Conservation (phyloP, 2,329 filamentous ascomycete species). For the Fusarium marasasianum region DNA sequence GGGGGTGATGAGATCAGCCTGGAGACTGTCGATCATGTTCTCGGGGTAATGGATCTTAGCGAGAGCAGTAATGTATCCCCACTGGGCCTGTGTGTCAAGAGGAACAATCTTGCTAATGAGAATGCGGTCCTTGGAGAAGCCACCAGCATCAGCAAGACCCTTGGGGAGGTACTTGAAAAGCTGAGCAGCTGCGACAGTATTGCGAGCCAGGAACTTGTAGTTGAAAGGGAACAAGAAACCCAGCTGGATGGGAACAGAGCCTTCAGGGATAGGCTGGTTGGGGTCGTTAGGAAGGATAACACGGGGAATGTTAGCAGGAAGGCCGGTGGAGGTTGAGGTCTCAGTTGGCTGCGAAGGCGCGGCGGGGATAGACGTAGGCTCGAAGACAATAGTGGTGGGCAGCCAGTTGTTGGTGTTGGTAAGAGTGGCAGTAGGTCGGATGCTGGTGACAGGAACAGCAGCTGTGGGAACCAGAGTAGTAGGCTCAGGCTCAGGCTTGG, state of each 20-base stretch:
- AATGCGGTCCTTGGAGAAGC: constrained; percentile 65
- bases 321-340: constrained; percentile 58
- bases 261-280: constrained; percentile 62
- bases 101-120: constrained; percentile 78
- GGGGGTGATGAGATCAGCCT: constrained; percentile 75
- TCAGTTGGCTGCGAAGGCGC: constrained; percentile 47
- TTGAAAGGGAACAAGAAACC: constrained; percentile 85
- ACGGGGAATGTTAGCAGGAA: constrained; percentile 75
- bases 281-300: constrained; percentile 77
- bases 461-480: constrained; percentile 34
- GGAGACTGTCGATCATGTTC: constrained; percentile 73
- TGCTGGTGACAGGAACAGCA: constrained; percentile 49
- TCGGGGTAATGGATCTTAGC: constrained; percentile 75
- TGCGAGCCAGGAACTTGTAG: constrained; percentile 81
- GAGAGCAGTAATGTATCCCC: constrained; percentile 85
- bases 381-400: constrained; percentile 69
- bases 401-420: constrained; percentile 59
- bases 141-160: constrained; percentile 72
- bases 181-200: constrained; percentile 79
- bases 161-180: constrained; percentile 82
- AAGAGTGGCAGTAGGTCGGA: constrained; percentile 55
- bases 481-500: constrained; percentile 17
- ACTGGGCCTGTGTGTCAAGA: constrained; percentile 73
- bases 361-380: constrained; percentile 50
- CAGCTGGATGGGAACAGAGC: constrained; percentile 80